These are phyloP conservation scores for Ustilago sp. DNA, from an alignment of 1,284 basidiomycete genomes.

Conservation along the genomic window DNA sequence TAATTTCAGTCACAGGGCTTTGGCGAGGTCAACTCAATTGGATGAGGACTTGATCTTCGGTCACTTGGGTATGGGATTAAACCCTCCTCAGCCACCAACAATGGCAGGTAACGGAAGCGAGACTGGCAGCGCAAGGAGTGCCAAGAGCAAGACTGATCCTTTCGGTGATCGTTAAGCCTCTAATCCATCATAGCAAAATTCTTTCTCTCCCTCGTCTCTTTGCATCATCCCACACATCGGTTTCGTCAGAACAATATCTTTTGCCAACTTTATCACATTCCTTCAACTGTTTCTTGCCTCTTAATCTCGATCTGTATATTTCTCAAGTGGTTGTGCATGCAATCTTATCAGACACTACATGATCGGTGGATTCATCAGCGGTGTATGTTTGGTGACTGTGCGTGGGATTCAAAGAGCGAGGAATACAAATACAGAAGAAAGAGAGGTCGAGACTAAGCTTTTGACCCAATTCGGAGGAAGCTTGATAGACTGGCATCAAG, in stretches of 20 bases:
- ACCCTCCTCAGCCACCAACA: conserved; percentile 19
- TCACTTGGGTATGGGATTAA: conserved; percentile 47
- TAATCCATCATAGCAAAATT: neutral
- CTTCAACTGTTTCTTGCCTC: conserved; percentile 1
- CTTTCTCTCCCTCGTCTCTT: neutral
- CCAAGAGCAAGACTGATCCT: conserved; percentile 45
- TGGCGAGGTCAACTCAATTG: conserved; percentile 49
- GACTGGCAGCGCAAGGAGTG: conserved; percentile 34
- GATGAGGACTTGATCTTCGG: conserved; percentile 55
- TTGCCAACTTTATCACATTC: conserved; percentile 11
- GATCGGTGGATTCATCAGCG: neutral
- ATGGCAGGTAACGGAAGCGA: conserved; percentile 46
- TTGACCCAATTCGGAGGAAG: conserved; percentile 8
- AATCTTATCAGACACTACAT: neutral
- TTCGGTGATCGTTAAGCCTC: conserved; percentile 38
- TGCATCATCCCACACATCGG: neutral
- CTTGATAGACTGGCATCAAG: conserved; percentile 20
- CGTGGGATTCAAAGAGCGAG: too few species aligned
- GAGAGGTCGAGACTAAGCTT: neutral
- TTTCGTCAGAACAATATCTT: conserved; percentile 19
- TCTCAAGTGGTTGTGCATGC: neutral
- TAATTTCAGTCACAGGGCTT: conserved; percentile 39
- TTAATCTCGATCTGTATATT: neutral
- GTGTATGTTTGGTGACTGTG: neutral
- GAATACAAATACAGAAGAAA: neutral